Evolutionary conservation across 345 rosid genomes (phyloP), one percentile per base, ranked within the genome.

Genomic region (Euphorbia peplus): DNA sequence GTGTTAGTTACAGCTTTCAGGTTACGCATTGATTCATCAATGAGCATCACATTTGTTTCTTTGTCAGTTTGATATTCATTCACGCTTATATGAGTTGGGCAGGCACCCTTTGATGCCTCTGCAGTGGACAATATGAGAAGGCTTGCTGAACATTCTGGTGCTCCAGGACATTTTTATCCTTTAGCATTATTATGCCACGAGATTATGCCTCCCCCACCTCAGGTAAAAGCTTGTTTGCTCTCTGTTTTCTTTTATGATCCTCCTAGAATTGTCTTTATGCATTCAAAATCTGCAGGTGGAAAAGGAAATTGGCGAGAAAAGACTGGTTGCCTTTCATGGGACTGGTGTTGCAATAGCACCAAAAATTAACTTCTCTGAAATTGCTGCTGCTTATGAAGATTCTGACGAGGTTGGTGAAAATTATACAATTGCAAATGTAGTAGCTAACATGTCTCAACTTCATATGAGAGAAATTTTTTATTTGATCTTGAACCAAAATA

Each of bases 41-140:
- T 68, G 22, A 24, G 11, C 22, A 25, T 5, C 13, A 19, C 60
- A 57, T 75, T 75, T 53, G 41, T 60, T 59, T 35, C 44, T 68
- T 29, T 47, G 19, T 60, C 76, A 60, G 16, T 48, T 71, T 56
- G 65, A 37, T 74, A 14, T 76, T 70, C 69, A 29, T 71, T 68
- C 67, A 26, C 75, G 51, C 85, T 88, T 74, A 84, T 79, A 51
- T 62, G 58, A 71, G 63, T 68, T 72, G 71, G 78, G 74, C 85
- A 95, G 99, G 96, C 97, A 72, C 85, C 84, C 56, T 95, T 95
- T 81, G 99, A 95, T 78, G 54, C 90, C 62, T 82, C 97, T 79
- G 79, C 97, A 69, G 97, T 89, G 59, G 99, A 95, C 84, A 95
- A 89, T 72, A 89, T 95, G 90, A 88, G 93, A 85, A 81, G 97